A percentile compares a stretch with the other conserved stretches of the same genome.
These are phyloP conservation scores for Phaffia rhodozyma DNA, from an alignment of 1,284 basidiomycete species.

Conservation along the genomic window DNA sequence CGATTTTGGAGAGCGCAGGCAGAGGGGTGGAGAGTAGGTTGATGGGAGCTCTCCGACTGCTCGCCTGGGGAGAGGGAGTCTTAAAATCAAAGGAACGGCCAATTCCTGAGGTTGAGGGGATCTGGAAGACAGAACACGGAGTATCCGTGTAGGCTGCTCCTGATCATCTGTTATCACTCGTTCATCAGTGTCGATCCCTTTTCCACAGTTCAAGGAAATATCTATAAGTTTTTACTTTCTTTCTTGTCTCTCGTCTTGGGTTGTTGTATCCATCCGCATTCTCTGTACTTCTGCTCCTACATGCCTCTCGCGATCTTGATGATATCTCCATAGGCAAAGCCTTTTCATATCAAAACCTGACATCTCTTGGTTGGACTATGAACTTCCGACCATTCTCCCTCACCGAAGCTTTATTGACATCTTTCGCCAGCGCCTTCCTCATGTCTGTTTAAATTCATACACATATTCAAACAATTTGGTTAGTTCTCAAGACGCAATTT, in stretches of 20 bases:
- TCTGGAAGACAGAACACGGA: no score
- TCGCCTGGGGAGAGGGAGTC: conserved; percentile 11
- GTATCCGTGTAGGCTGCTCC: no score
- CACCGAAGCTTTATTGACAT: conserved; percentile 5
- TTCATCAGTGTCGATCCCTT: no score
- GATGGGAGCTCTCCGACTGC: conserved; percentile 4
- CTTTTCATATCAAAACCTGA: conserved; percentile 10
- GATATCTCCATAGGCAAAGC: background rate
- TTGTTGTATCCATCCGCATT: background rate
- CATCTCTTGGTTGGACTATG: conserved; percentile 5
- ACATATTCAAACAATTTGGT: background rate
- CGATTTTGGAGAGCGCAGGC: conserved; percentile 80
- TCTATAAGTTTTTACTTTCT: no score
- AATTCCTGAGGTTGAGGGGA: no score
- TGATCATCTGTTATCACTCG: no score
- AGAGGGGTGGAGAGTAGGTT: conserved; percentile 58
- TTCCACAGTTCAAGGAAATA: no score
- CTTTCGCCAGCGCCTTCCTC: conserved; percentile 14
- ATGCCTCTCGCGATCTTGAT: background rate
- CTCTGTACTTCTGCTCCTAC: background rate
- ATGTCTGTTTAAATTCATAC: conserved; percentile 3
- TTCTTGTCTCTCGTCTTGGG: background rate
- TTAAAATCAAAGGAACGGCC: background rate
- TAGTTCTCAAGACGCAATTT: background rate
- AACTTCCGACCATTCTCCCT: conserved; percentile 7